Conservation (phyloP, 331 rosid genomes). For the Phaseolus coccineus region DNA sequence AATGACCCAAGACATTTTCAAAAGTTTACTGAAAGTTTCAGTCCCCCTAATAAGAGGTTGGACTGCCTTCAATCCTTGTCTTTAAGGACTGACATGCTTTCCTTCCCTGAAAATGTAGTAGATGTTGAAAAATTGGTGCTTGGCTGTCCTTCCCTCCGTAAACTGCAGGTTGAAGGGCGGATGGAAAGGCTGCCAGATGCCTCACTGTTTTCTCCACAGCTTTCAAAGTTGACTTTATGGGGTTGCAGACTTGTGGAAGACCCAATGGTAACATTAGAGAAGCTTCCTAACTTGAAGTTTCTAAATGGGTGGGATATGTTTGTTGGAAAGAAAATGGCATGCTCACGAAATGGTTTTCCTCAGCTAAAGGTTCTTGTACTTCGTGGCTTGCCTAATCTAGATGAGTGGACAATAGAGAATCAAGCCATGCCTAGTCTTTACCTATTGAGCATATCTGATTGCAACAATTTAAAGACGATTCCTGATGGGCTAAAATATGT, state of each 20-base stretch:
- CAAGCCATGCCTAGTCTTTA: slow-evolving; percentile 51
- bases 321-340: slow-evolving; percentile 50
- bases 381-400: slow-evolving; percentile 28
- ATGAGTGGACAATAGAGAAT: slow-evolving; percentile 56
- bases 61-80: slow-evolving; percentile 54
- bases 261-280: slow-evolving; percentile 51
- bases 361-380: slow-evolving; percentile 46
- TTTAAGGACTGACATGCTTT: slow-evolving; percentile 54
- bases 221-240: slow-evolving; percentile 55
- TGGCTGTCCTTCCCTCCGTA: slow-evolving; percentile 51
- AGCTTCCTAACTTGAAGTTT: slow-evolving; percentile 54
- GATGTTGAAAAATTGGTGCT: slow-evolving; percentile 43
- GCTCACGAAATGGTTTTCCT: slow-evolving; percentile 54
- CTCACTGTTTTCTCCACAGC: slow-evolving; percentile 21
- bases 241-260: slow-evolving; percentile 50
- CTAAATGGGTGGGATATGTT: slow-evolving; percentile 48
- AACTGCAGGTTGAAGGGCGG: slow-evolving; percentile 39
- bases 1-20: slow-evolving; percentile 57
- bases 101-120: slow-evolving; percentile 49
- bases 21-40: slow-evolving; percentile 49
- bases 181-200: slow-evolving; percentile 39
- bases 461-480: slow-evolving; percentile 36
- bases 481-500: slow-evolving; percentile 56
- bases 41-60: slow-evolving; percentile 35
- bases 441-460: slow-evolving; percentile 39